These are phyloP conservation scores for Oldenlandia corymbosa DNA, from an alignment of 257 asterid species.

Conservation along the genomic window DNA sequence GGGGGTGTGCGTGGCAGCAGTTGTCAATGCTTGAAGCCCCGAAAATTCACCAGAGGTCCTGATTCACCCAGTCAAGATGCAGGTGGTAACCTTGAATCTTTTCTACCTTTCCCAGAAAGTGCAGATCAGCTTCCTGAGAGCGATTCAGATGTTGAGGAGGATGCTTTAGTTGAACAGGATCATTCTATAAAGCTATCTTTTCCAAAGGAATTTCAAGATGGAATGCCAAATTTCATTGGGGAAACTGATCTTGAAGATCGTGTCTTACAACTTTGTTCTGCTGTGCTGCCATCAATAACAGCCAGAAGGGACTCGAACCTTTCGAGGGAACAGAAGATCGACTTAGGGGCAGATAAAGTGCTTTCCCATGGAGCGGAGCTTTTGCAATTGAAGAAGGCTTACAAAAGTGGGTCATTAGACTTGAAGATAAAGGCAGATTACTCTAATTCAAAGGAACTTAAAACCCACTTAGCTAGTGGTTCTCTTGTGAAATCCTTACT, in stretches of 20 bases:
- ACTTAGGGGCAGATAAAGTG: slow-evolving; percentile 60
- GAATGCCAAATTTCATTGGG: slow-evolving; percentile 57
- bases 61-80: slow-evolving; percentile 48
- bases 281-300: slow-evolving; percentile 65
- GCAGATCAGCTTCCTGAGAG: slow-evolving; percentile 88
- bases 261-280: slow-evolving; percentile 67
- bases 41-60: slow-evolving; percentile 68
- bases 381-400: slow-evolving; percentile 89
- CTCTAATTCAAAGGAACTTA: slow-evolving; percentile 90
- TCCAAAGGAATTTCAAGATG: slow-evolving; percentile 73
- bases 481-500: slow-evolving; percentile 92
- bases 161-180: slow-evolving; percentile 57
- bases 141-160: slow-evolving; percentile 91
- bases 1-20: slow-evolving; percentile 98
- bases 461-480: slow-evolving; percentile 85
- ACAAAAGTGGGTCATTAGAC: slow-evolving; percentile 94
- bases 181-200: slow-evolving; percentile 52
- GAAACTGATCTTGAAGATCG: slow-evolving; percentile 75
- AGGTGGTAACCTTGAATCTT: slow-evolving; percentile 65
- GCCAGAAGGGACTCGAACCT: slow-evolving; percentile 57
- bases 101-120: slow-evolving; percentile 72
- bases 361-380: slow-evolving; percentile 64
- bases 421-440: slow-evolving; percentile 96
- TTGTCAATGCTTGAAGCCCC: slow-evolving; percentile 95
- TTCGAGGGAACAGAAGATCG: slow-evolving; percentile 59